Conservation (phyloP, 768 basidiomycete species). For the Rhodotorula toruloides region DNA sequence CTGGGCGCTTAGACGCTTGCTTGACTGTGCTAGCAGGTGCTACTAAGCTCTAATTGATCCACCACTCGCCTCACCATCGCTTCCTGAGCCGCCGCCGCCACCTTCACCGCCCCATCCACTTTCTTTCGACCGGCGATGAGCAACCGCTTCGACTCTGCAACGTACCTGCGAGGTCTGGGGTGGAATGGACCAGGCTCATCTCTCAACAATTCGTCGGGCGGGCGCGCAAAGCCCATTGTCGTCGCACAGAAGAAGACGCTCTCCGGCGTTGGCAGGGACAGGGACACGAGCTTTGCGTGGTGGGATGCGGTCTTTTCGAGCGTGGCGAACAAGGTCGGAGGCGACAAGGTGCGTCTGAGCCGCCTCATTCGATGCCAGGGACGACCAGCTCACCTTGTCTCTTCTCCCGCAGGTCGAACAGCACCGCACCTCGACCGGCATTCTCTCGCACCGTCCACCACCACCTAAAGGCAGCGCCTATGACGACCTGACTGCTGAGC, state of each 20-base stretch:
- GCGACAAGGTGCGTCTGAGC: neutral
- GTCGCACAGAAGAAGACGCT: conserved; percentile 42
- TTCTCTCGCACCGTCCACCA: conserved; percentile 37
- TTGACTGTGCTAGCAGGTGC: too few relatives aligned
- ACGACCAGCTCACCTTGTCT: neutral
- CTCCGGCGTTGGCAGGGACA: conserved; percentile 38
- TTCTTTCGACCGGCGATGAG: neutral
- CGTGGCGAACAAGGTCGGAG: conserved; percentile 36
- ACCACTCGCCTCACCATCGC: too few relatives aligned
- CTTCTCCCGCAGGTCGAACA: conserved; percentile 1
- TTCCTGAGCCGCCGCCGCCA: too few relatives aligned
- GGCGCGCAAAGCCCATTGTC: conserved; percentile 38
- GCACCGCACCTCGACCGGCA: conserved; percentile 39
- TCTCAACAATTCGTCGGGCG: conserved; percentile 24
- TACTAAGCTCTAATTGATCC: too few relatives aligned
- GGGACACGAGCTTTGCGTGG: conserved; percentile 41
- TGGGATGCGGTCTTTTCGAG: conserved; percentile 40
- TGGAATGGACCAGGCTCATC: conserved; percentile 37
- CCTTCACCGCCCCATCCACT: too few relatives aligned
- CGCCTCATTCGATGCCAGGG: neutral
- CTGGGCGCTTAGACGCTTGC: too few relatives aligned
- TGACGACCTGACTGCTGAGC: neutral
- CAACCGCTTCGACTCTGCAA: conserved; percentile 29
- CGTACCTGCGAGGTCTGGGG: conserved; percentile 38
- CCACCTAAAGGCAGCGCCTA: conserved; percentile 5